Base-by-base conservation (phyloP, 2,329 filamentous ascomycete genomes). In the Neoascochyta sp. region DNA sequence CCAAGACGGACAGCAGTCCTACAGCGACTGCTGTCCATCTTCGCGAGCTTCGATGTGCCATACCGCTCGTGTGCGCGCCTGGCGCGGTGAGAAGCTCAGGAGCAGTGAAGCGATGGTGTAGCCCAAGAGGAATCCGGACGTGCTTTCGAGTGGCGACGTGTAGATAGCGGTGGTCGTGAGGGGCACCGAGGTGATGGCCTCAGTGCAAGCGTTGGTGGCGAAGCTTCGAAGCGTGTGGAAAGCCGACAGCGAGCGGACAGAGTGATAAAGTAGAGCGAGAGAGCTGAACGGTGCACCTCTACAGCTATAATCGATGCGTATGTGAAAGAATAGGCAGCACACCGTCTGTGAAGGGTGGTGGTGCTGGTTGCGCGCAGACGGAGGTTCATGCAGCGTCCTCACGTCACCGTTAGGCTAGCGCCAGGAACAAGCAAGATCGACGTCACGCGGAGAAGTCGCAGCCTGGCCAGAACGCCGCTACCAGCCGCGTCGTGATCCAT, bases 1-100 rank as follows among this genome's bases (percentile, higher is more conserved):
- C 49, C 19, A 60, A 41, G 19, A 57, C 35, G 30, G 50, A 44
- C 19, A 62, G 34, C 30, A 63, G 34, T 10, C 52, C 54, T 11
- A 53, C 48, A 13, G 52, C 39, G 24, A 43, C 39, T 13, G 41
- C 36, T 30, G 45, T 39, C 52, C 49, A 52, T 41, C 43, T 44
- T 29, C 43, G 30, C 15, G 44, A 43, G 41, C 41, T 41, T 29
- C 27, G 44, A 39, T 45, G 54, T 40, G 41, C 43, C 45, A 50
- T 54, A 7, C 11, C 39, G 24, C 25, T 16, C 16, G 14, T 24
- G 21, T 30, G 40, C 44, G 39, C 43, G 30, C 18, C 10, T 20
- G 18, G 22, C 12, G 7, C 22, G 12, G 22, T 20, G 19, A 20
- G 7, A n/a, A 20, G n/a, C 7, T 7, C 7, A 20, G 7, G 7